Evolutionary conservation across 2,329 filamentous ascomycete genomes (phyloP), one percentile per base, ranked within the genome.

Genomic region (Phaeosphaeriaceae sp.): DNA sequence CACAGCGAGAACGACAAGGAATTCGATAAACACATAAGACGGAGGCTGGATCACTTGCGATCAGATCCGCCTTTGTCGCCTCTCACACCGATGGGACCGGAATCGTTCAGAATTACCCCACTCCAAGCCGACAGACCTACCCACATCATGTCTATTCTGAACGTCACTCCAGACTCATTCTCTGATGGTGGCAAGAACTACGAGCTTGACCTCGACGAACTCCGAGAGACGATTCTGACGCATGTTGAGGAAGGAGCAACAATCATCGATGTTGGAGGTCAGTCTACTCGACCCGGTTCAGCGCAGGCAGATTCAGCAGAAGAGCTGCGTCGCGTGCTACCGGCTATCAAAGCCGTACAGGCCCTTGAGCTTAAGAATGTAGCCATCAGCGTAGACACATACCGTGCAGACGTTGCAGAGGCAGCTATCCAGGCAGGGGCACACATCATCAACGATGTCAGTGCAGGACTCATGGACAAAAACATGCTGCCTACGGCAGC

Each of bases 111-210:
- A 7, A 68, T 77, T 19, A 68, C 68, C 15, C 61, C 72, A 7
- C 60, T 65, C n/a, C 62, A 66, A n/a, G 48, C 60, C 13, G 22
- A 57, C 6, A 67, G 72, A 27, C 51, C 81, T 53, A 97, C 94
- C 0, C 87, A 88, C 47, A 80, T 97, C 66, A 99, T 99, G 95
- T 91, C 91, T 54, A 96, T 99, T 63, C 83, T 98, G 47, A 99
- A 99, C 78, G 81, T 96, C 52, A 98, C 95, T 0, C 94, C 94
- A 0, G 94, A 99, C 79, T 98, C 94, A 10, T 99, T 99, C 81
- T 98, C 94, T 1, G 93, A 98, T 73, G 94, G 93, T 53, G 93
- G 93, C 9, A 71, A 82, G 9, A 86, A 74, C 46, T 74, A 66
- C 53, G 62, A 69, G 46, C 53, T 78, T 13, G 82, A 86, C 61